phyloP scores from a whole-genome alignment of 768 basidiomycete genomes.

The Kwoniella sp. region DNA sequence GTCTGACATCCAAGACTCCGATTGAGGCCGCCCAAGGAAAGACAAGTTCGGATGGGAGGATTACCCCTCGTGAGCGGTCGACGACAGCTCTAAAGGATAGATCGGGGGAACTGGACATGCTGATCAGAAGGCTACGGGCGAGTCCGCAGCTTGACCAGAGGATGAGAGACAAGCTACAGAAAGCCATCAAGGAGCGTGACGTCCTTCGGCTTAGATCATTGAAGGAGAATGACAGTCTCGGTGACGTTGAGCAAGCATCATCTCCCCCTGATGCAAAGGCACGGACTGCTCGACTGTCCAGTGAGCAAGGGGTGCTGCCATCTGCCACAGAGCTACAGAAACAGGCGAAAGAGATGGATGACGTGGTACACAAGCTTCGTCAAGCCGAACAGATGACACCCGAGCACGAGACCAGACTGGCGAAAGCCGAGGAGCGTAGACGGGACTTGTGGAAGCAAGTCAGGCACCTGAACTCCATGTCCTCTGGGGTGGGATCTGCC shows the following conservation, averaged over 20 bases:
- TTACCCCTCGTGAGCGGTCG: too few relatives aligned
- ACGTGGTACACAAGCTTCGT: neutral
- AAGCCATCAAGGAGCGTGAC: too few relatives aligned
- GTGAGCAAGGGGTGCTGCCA: neutral
- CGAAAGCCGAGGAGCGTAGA: constrained; percentile 4
- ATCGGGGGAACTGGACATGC: neutral
- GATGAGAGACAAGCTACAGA: neutral
- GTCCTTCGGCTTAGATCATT: too few relatives aligned
- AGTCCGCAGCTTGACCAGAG: neutral
- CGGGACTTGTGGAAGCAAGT: constrained; percentile 5
- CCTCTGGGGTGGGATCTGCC: too few relatives aligned
- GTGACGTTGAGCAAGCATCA: too few relatives aligned
- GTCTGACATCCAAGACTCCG: too few relatives aligned
- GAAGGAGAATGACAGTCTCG: too few relatives aligned
- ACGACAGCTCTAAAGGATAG: too few relatives aligned
- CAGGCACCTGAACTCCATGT: too few relatives aligned
- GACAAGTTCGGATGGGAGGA: too few relatives aligned
- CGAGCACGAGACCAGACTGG: constrained; percentile 2
- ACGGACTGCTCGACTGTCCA: too few relatives aligned
- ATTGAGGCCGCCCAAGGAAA: too few relatives aligned
- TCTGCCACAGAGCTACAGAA: neutral
- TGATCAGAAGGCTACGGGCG: constrained; percentile 1
- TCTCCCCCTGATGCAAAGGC: neutral
- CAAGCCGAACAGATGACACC: neutral
- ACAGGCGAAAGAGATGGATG: constrained; percentile 11